phyloP scores from a whole-genome alignment of 2,329 filamentous ascomycete genomes.

The Pseudovirgaria hyperparasitica region DNA sequence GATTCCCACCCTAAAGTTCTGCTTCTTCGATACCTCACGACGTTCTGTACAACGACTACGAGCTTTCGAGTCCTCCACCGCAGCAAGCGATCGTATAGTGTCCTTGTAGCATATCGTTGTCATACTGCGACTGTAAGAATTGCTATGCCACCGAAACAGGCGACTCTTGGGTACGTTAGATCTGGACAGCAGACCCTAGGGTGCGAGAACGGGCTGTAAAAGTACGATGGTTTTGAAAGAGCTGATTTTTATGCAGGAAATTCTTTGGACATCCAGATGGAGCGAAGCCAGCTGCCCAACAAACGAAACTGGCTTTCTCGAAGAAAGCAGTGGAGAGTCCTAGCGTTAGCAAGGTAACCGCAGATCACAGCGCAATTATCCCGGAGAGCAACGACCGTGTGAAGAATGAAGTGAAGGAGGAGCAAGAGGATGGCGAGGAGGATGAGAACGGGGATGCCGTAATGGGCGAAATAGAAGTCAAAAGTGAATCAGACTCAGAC shows the following conservation, averaged over 20 bases:
- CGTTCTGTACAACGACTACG: too few species aligned
- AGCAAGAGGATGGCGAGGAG: constrained; percentile 6
- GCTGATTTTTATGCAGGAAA: constrained; percentile 45
- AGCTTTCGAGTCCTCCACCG: too few species aligned
- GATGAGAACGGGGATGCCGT: constrained; percentile 1
- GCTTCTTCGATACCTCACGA: too few species aligned
- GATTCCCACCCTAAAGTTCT: too few species aligned
- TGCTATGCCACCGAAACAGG: constrained; percentile 52
- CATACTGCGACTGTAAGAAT: too few species aligned
- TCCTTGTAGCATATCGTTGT: too few species aligned
- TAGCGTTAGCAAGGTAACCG: too few species aligned
- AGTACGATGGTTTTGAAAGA: background rate
- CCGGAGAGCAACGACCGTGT: constrained; percentile 9
- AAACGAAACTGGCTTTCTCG: constrained; percentile 68
- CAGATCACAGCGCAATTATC: too few species aligned
- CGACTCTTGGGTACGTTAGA: constrained; percentile 79
- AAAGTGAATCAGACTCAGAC: too few species aligned
- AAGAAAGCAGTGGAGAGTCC: constrained; percentile 36
- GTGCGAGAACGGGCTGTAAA: constrained; percentile 35
- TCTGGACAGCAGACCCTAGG: constrained; percentile 60
- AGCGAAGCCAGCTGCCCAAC: constrained; percentile 48
- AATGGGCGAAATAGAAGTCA: background rate
- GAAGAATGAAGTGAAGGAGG: constrained; percentile 2
- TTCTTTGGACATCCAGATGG: constrained; percentile 65
- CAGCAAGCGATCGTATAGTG: too few species aligned